Evolutionary conservation across 2,329 filamentous ascomycete genomes (phyloP).

Genomic region (Fusarium lyarnte): DNA sequence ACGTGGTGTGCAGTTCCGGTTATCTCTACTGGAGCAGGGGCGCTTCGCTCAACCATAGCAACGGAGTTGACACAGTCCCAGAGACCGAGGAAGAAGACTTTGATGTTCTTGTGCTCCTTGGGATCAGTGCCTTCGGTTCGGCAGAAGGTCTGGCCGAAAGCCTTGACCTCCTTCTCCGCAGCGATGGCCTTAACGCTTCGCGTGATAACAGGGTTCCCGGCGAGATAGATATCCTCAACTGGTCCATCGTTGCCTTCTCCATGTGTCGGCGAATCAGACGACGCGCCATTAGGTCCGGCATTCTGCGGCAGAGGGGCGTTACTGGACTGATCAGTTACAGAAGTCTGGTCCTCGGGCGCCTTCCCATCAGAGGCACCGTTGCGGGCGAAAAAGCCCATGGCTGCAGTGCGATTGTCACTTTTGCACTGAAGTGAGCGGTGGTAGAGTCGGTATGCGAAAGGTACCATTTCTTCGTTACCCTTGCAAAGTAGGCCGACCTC

Average conservation of each 20-base stretch:
- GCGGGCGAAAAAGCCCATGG: background rate
- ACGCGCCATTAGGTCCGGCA: background rate
- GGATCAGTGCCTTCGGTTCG: slow-evolving; percentile 43
- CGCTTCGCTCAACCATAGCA: slow-evolving; percentile 50
- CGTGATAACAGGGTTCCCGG: slow-evolving; percentile 15
- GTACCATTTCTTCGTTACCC: slow-evolving; percentile 63
- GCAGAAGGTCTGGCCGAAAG: slow-evolving; percentile 60
- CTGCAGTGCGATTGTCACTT: slow-evolving; percentile 42
- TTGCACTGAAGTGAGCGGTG: slow-evolving; percentile 51
- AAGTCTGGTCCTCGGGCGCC: background rate
- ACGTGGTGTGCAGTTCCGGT: slow-evolving; percentile 55
- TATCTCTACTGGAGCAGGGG: slow-evolving; percentile 49
- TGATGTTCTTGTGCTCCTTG: slow-evolving; percentile 49
- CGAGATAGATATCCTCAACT: background rate
- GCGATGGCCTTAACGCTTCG: slow-evolving; percentile 32
- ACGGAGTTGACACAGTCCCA: slow-evolving; percentile 66
- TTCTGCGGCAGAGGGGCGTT: background rate
- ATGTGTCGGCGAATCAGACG: no score
- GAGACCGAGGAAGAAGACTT: slow-evolving; percentile 62
- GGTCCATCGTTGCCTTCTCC: no score
- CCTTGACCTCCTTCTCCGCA: slow-evolving; percentile 50
- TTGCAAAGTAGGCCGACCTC: slow-evolving; percentile 59
- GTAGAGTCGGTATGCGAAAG: slow-evolving; percentile 58
- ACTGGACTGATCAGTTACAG: background rate
- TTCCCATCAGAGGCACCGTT: background rate